Base-by-base conservation (phyloP, 495 filamentous ascomycete genomes). In the Amorphotheca resinae region DNA sequence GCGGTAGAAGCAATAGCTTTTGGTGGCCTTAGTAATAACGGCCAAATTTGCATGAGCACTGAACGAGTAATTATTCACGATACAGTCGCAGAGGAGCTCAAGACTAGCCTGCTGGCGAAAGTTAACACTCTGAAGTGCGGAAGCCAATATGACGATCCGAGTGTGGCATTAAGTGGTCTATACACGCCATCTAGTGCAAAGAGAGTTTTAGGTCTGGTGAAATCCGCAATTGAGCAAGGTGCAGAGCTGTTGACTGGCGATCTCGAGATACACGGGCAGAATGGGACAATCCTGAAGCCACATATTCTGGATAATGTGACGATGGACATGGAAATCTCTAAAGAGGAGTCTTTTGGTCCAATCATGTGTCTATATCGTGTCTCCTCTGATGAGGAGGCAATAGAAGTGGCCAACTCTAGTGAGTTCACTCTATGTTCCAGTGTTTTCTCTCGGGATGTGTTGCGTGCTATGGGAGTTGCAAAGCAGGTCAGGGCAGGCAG, bases 11-110 rank as follows among this genome's bases (percentile, higher is more conserved):
- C 64, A 41, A 66, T 64, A 49, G 62, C 65, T 0, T 40, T 64
- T 9, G 74, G 73, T 2, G 64, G 72, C 2, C 70, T 74, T 54
- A 45, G 72, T 28, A 64, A 69, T 53, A 56, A 73, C 9, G 87
- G 87, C 1, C 86, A 94, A 66, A 74, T 89, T 41, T 93, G 87
- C 66, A 87, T 94, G 32, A 6, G 14, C 5, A 93, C 87, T 0
- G 87, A 94, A 64, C 77, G 81, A 20, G 84, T 94, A 56, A 60
- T 94, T 15, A 82, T 93, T 23, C 81, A 91, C 56, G 71, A 73
- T 22, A 64, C 69, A n/a, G 60, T 93, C 45, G 5, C 32, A 34
- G 5, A 16, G 32, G 14, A 17, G 14, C 14, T 34, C 15, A n/a
- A 4, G 14, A n/a, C 5, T 6, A 4, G 5, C 32, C 14, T 34